phyloP scores from a whole-genome alignment of 176 grass and related monocot species.

The Dactylis glomerata region DNA sequence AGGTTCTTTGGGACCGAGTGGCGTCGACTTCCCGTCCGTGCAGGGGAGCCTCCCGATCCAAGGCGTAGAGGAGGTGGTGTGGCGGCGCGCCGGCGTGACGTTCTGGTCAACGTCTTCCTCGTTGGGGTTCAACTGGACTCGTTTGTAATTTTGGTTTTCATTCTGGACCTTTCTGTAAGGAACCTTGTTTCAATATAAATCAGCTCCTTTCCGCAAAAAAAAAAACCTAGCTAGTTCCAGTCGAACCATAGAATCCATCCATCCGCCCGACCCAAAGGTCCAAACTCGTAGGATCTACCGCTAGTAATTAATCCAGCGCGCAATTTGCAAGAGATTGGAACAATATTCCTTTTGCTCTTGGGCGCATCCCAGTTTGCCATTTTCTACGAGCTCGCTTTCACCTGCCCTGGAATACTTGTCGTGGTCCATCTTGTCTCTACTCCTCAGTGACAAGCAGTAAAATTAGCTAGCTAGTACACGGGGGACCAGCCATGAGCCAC shows the following conservation, averaged over 20 bases:
- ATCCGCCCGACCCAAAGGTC: neutral
- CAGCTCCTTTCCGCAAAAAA: too few species aligned
- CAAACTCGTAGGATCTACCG: neutral
- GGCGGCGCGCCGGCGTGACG: too few species aligned
- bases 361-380: neutral
- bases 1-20: too few species aligned
- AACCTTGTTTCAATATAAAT: too few species aligned
- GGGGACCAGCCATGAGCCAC: neutral
- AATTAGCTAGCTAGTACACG: neutral
- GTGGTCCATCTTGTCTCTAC: neutral
- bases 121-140: too few species aligned
- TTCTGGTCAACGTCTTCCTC: too few species aligned
- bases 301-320: neutral
- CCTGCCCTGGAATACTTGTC: conserved; percentile 13
- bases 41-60: too few species aligned
- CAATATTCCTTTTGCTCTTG: neutral
- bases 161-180: too few species aligned
- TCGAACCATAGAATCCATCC: neutral
- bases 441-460: neutral
- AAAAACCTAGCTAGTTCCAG: neutral
- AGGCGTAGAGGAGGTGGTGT: too few species aligned
- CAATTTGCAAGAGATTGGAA: neutral
- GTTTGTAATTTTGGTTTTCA: too few species aligned
- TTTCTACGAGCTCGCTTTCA: neutral
- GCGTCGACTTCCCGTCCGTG: too few species aligned